Evolutionary conservation across 352 stramenopile species (phyloP).

Genomic region (Pythium dissimile): DNA sequence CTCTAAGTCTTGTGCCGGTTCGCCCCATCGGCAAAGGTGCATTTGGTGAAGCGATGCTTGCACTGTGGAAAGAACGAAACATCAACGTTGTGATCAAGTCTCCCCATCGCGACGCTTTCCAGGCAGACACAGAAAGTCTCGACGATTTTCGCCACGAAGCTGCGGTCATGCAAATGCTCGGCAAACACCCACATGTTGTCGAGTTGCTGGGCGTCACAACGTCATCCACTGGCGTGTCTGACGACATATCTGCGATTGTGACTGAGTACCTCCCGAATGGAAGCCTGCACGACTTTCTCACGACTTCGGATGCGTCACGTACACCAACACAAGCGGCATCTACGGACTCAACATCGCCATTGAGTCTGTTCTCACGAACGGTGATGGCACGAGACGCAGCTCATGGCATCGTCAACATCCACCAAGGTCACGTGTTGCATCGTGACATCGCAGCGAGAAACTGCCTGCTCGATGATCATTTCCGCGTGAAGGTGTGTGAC

Average conservation of each 20-base stretch:
- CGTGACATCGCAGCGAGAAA: slow-evolving; percentile 68
- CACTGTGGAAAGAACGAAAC: slow-evolving; percentile 45
- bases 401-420: slow-evolving; percentile 62
- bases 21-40: slow-evolving; percentile 56
- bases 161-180: slow-evolving; percentile 68
- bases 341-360: neutral
- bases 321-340: neutral
- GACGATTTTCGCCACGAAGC: slow-evolving; percentile 66
- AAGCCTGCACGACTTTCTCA: slow-evolving; percentile 48
- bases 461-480: slow-evolving; percentile 56
- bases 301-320: slow-evolving; percentile 4
- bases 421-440: slow-evolving; percentile 58
- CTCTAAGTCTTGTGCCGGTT: slow-evolving; percentile 46
- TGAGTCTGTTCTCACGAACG: slow-evolving; percentile 54
- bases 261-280: slow-evolving; percentile 70
- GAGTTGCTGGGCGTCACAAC: slow-evolving; percentile 52
- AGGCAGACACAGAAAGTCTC: slow-evolving; percentile 34
- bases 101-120: slow-evolving; percentile 41
- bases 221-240: slow-evolving; percentile 8
- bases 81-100: slow-evolving; percentile 66
- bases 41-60: slow-evolving; percentile 68
- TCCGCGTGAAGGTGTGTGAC: slow-evolving; percentile 70
- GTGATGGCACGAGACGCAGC: slow-evolving; percentile 67
- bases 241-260: slow-evolving; percentile 31
- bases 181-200: slow-evolving; percentile 69